Evolutionary conservation across 495 filamentous ascomycete genomes (phyloP), one percentile per base, ranked within the genome.

Genomic region (Apiosordaria backusii): DNA sequence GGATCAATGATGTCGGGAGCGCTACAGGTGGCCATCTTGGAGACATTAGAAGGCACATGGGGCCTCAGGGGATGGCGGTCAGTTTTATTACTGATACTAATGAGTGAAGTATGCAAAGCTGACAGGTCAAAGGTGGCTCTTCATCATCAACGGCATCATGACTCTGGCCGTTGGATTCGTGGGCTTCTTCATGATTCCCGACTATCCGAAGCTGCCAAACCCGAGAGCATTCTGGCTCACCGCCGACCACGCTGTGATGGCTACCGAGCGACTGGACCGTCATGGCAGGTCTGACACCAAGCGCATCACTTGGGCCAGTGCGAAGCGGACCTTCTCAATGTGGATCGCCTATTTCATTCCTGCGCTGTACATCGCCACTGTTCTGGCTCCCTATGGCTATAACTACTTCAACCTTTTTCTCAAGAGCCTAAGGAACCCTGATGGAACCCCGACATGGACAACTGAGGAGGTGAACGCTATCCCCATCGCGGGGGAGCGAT

Each of bases 11-110:
- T 80, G 69, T 76, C 75, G 0, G 78, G 77, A 0, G 83, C 82
- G 21, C 75, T 88, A 50, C 84, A 87, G 65, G 82, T 83, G 1
- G 83, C 81, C 0, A 82, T 85, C 54, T 76, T 86, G 55, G 75
- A 77, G 23, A 80, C 76, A 21, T 70, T 87, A 40, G 71, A 85
- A 24, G 82, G 85, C 1, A 73, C 68, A 6, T 63, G 68, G 9
- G 85, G 85, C 0, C 61, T 86, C 0, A 70, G 78, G 0, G 86
- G 85, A 0, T 88, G 85, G 85, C 75, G 84, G 66, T 71, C 29
- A 53, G 66, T 64, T 1, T 6, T 50, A 29, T 21, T 26, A n/a
- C 58, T n/a, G 23, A 58, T 64, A 27, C 57, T 60, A n/a, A 21
- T 29, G 26, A 3, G n/a, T 21, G 50, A 7, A n/a, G 21, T 2